Evolutionary conservation across 176 grass and related monocot genomes (phyloP).

Genomic region (Poa annua): DNA sequence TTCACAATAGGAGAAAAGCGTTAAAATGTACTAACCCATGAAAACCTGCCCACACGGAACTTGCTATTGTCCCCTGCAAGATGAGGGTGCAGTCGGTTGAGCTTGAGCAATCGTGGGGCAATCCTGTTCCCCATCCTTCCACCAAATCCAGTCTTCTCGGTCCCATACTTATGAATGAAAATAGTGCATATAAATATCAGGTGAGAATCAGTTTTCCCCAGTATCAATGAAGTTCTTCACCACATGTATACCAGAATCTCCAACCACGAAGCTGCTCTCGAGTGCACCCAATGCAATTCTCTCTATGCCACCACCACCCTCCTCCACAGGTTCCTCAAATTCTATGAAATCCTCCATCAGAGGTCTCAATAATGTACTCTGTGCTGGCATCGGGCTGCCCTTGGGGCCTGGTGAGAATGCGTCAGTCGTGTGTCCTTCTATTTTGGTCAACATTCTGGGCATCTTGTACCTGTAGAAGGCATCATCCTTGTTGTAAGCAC

Average conservation of each 20-base stretch:
- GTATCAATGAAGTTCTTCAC: constrained; percentile 90
- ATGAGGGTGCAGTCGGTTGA: constrained; percentile 78
- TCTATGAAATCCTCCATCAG: constrained; percentile 83
- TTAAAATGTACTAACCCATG: constrained; percentile 64
- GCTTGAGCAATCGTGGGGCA: no score
- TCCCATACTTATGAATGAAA: constrained; percentile 92
- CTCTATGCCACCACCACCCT: constrained; percentile 65
- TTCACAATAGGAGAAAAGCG: background rate
- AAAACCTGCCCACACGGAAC: constrained; percentile 81
- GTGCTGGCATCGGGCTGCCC: constrained; percentile 34
- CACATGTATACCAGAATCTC: constrained; percentile 64
- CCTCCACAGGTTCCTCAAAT: constrained; percentile 70
- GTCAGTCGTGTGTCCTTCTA: constrained; percentile 72
- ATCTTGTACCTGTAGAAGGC: constrained; percentile 98
- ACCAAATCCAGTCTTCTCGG: constrained; percentile 77
- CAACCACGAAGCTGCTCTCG: constrained; percentile 79
- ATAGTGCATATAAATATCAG: constrained; percentile 82
- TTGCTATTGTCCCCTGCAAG: constrained; percentile 67
- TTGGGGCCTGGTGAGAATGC: constrained; percentile 48
- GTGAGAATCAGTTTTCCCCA: constrained; percentile 74
- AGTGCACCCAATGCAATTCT: constrained; percentile 78
- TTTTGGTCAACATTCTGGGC: constrained; percentile 87
- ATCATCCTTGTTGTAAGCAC: constrained; percentile 83
- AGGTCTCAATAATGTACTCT: constrained; percentile 40
- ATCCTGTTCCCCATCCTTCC: constrained; percentile 87